A percentile compares a stretch with the other conserved stretches of the same genome.
Evolutionary conservation across 352 stramenopile genomes (phyloP).

Genomic region (Globisporangium recalcitrans): DNA sequence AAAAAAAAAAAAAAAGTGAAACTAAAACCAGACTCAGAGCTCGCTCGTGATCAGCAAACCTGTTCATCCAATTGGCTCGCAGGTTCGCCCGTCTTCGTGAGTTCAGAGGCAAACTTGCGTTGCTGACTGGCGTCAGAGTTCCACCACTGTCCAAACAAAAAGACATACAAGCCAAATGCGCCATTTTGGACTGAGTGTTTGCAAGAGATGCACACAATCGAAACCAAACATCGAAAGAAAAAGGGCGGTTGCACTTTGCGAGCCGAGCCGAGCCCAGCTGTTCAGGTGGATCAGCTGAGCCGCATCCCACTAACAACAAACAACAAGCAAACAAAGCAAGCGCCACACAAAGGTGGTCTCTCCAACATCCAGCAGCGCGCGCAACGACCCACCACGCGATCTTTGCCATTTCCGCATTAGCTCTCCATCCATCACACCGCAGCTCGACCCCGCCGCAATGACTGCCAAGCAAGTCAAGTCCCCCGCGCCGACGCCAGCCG

Average conservation of each 20-base stretch:
- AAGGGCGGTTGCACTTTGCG: not conserved
- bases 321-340: not conserved
- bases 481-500: not conserved
- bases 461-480: slow-evolving; percentile 13
- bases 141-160: not conserved
- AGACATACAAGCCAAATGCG: not conserved
- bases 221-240: not conserved
- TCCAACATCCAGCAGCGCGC: not conserved
- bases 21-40: not conserved
- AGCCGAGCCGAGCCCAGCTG: not conserved
- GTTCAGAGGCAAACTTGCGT: not conserved
- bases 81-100: not conserved
- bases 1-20: slow-evolving; percentile 7
- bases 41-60: not conserved
- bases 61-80: slow-evolving; percentile 2
- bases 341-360: not conserved
- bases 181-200: not conserved
- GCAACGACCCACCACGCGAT: not conserved
- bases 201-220: not conserved
- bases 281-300: not conserved
- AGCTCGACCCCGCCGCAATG: not conserved
- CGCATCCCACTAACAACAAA: not conserved
- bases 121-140: not conserved
- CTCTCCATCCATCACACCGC: not conserved
- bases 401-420: slow-evolving; percentile 6